phyloP scores from a whole-genome alignment of 257 asterid genomes.

The Solanum boliviense region DNA sequence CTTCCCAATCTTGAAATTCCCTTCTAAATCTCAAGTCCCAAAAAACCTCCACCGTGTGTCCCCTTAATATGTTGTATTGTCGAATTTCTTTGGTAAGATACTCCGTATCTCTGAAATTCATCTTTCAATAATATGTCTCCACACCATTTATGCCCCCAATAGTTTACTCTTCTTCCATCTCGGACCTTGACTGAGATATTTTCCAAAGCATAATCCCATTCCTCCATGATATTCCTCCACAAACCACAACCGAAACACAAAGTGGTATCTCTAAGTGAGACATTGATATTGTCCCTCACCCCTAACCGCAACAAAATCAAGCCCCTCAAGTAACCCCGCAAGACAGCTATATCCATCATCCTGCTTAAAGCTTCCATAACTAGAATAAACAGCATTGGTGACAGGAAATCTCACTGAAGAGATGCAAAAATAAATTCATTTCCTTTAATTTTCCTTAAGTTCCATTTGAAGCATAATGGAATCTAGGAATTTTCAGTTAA shows the following conservation, averaged over 20 bases:
- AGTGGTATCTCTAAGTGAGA: not conserved
- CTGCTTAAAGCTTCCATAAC: not conserved
- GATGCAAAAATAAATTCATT: not conserved
- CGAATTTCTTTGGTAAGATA: not conserved
- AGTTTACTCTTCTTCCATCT: not conserved
- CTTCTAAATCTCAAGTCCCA: not conserved
- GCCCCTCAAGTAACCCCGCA: not conserved
- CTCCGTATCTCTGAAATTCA: not conserved
- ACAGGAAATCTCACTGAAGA: not conserved
- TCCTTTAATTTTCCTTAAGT: not conserved
- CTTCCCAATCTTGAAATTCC: not conserved
- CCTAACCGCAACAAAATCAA: not conserved
- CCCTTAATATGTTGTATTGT: not conserved
- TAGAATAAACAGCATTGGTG: not conserved
- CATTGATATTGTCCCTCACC: not conserved
- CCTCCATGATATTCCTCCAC: not conserved
- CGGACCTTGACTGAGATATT: not conserved
- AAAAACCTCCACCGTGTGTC: not conserved
- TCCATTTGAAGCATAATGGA: not conserved
- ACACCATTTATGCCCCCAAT: not conserved
- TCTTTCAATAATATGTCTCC: not conserved
- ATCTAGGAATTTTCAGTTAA: not conserved
- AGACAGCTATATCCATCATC: not conserved
- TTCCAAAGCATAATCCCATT: not conserved
- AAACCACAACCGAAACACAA: not conserved